phyloP scores from a whole-genome alignment of 768 basidiomycete genomes.

The Neoboletus brunneissimus region DNA sequence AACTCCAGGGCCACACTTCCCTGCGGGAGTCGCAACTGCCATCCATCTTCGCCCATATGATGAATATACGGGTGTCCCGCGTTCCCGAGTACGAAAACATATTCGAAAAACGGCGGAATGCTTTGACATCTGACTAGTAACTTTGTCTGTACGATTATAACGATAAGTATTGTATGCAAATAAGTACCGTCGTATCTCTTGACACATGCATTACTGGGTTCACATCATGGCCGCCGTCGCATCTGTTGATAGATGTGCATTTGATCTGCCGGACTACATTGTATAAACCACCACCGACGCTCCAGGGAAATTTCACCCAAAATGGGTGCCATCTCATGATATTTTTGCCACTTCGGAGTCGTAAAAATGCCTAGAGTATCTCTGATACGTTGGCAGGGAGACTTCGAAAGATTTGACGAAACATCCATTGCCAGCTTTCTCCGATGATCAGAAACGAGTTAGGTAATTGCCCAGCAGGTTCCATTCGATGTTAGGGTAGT shows the following conservation, averaged over 20 bases:
- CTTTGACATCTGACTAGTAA: neutral
- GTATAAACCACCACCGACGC: neutral
- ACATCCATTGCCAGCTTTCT: neutral
- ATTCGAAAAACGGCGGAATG: neutral
- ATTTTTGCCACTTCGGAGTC: neutral
- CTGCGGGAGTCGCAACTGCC: neutral
- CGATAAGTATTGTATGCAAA: neutral
- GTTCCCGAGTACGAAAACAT: constrained; percentile 1
- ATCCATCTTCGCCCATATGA: neutral
- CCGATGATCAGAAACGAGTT: neutral
- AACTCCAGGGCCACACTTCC: constrained; percentile 7
- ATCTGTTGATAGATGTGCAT: constrained; percentile 18
- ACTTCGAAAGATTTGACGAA: constrained; percentile 1
- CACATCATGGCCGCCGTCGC: constrained; percentile 1
- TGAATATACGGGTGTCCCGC: constrained; percentile 3
- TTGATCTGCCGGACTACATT: constrained; percentile 8
- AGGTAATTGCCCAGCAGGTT: constrained; percentile 4
- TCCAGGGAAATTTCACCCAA: neutral
- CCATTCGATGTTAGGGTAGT: neutral
- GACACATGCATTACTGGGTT: neutral
- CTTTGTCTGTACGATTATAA: neutral
- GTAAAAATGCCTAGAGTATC: neutral
- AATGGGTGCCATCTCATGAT: neutral
- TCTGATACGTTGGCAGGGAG: neutral
- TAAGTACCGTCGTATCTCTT: neutral